These are phyloP conservation scores for Brasenia schreberi DNA, from an alignment of 164 flowering plant genomes.

Conservation along the genomic window DNA sequence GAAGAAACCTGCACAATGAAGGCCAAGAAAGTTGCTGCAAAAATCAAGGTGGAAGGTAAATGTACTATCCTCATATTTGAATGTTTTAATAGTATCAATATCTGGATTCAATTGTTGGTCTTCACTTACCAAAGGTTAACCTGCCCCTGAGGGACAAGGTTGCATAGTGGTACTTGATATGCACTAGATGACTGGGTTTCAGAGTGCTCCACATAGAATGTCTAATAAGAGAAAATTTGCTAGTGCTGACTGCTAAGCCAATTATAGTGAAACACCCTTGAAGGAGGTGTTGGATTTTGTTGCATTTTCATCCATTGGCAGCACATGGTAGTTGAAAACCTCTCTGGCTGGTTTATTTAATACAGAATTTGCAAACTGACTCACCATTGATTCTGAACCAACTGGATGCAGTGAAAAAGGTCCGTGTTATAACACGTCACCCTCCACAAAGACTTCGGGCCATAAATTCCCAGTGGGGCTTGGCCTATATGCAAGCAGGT, in stretches of 20 bases:
- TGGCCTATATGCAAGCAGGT: constrained; percentile 56
- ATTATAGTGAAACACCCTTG: neutral
- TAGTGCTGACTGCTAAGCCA: neutral
- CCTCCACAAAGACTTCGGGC: constrained; percentile 60
- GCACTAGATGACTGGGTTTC: constrained; percentile 4
- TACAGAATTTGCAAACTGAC: neutral
- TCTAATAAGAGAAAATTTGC: neutral
- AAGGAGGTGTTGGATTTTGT: neutral
- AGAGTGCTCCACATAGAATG: neutral
- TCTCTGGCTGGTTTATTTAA: neutral
- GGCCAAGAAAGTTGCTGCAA: constrained; percentile 49
- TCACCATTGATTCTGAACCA: neutral
- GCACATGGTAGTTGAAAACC: neutral
- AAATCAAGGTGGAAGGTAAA: constrained; percentile 78
- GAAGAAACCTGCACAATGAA: constrained; percentile 36
- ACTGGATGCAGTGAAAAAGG: constrained; percentile 42
- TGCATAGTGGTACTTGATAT: neutral
- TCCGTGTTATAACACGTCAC: constrained; percentile 59
- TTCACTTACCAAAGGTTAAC: neutral
- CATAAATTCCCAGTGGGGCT: constrained; percentile 54
- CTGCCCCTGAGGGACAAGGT: neutral
- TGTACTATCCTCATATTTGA: neutral
- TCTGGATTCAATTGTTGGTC: neutral
- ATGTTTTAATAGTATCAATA: neutral
- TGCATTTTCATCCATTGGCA: neutral